Conservation (phyloP, 176 grass and related monocot species). For the Avena eriantha region DNA sequence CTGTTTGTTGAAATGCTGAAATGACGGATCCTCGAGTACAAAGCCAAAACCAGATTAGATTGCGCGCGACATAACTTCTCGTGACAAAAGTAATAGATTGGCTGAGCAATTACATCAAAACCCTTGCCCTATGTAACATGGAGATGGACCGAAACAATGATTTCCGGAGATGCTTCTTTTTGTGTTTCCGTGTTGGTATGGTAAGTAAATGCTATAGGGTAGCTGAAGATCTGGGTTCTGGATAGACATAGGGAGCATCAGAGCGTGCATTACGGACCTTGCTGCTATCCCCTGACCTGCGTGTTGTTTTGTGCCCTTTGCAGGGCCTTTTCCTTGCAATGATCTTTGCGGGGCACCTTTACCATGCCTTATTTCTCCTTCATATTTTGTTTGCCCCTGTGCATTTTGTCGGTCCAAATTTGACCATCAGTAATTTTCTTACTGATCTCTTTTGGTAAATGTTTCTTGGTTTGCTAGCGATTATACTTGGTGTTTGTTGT, state of each 20-base stretch:
- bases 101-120: neutral
- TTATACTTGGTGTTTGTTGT: conserved; percentile 17
- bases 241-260: neutral
- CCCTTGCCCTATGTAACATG: neutral
- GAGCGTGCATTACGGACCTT: neutral
- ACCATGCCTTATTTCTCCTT: conserved; percentile 2
- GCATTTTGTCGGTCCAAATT: neutral
- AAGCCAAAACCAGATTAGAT: neutral
- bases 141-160: conserved; percentile 6
- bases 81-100: neutral
- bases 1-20: conserved; percentile 33
- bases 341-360: neutral
- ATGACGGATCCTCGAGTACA: neutral
- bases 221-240: neutral
- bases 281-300: neutral
- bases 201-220: neutral
- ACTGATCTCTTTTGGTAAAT: neutral
- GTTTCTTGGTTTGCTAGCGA: neutral
- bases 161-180: neutral
- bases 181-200: neutral
- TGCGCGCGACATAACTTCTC: neutral
- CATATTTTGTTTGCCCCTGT: neutral
- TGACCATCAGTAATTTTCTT: neutral
- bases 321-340: neutral
- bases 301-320: neutral